phyloP scores from a whole-genome alignment of 169 alveolate genomes.

The Plasmodium ovale region DNA sequence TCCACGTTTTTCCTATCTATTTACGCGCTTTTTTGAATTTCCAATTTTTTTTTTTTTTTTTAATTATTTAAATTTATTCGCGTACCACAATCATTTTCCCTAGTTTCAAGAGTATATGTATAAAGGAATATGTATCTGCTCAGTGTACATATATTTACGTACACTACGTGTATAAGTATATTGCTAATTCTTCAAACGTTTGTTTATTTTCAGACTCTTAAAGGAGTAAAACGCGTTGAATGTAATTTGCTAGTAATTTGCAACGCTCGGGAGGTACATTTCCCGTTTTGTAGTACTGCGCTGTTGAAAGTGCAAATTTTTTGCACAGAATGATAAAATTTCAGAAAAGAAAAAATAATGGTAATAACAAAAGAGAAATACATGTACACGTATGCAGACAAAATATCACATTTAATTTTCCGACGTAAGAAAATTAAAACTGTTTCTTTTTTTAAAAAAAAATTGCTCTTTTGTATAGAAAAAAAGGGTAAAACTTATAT shows the following conservation, averaged over 20 bases:
- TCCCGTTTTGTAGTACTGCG: not conserved
- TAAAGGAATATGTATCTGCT: not conserved
- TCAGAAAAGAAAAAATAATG: not conserved
- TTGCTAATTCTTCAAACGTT: not conserved
- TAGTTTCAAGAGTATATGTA: not conserved
- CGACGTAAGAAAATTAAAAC: no score
- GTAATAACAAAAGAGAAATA: no score
- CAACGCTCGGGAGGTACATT: not conserved
- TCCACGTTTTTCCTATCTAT: no score
- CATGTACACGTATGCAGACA: no score
- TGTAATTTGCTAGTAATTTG: not conserved
- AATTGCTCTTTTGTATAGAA: no score
- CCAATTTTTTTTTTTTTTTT: slow-evolving; percentile 3
- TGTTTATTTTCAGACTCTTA: not conserved
- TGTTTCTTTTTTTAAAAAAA: no score
- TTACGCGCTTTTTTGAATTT: not conserved
- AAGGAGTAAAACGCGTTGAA: not conserved
- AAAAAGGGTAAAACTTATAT: no score
- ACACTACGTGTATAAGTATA: not conserved
- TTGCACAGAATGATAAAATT: not conserved
- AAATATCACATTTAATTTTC: no score
- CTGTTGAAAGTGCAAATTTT: not conserved
- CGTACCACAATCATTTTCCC: slow-evolving; percentile 39
- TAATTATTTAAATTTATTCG: not conserved
- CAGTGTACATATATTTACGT: not conserved